phyloP scores from a whole-genome alignment of 2,329 filamentous ascomycete species.

The Reticulascus tulasneorum region DNA sequence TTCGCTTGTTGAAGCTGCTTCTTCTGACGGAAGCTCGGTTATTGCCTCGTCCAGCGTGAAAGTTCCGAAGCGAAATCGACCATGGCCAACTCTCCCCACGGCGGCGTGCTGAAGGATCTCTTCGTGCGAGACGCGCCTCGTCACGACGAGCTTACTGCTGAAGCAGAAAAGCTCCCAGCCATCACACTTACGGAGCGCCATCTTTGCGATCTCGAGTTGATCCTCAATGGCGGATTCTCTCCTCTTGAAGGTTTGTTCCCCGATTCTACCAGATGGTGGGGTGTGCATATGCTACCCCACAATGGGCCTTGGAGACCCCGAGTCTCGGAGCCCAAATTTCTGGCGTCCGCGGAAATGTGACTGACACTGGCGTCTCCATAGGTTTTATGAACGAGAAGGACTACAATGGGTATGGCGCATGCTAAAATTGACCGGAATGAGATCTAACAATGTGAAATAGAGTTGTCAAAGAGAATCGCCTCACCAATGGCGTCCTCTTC shows the following conservation, averaged over 20 bases:
- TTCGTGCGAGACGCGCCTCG: conserved; percentile 86
- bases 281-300: conserved; percentile 11
- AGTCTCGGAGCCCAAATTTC: no score
- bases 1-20: no score
- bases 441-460: conserved; percentile 41
- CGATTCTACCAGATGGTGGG: conserved; percentile 10
- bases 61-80: conserved; percentile 23
- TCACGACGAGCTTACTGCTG: conserved; percentile 71
- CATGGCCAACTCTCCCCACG: conserved; percentile 73
- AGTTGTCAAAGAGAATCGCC: conserved; percentile 83
- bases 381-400: conserved; percentile 97
- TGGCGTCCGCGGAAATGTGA: background rate
- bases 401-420: conserved; percentile 73
- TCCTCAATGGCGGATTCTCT: conserved; percentile 96
- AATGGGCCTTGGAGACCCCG: background rate
- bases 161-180: conserved; percentile 83
- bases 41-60: no score
- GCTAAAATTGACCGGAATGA: background rate
- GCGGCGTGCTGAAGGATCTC: conserved; percentile 96
- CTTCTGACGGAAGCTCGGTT: no score
- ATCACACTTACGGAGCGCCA: conserved; percentile 87
- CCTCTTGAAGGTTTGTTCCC: conserved; percentile 79
- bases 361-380: conserved; percentile 31
- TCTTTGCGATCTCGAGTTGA: conserved; percentile 94
- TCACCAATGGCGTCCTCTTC: conserved; percentile 86